These are phyloP conservation scores for Zalaria sp. DNA, from an alignment of 2,329 filamentous ascomycete genomes.

Conservation along the genomic window DNA sequence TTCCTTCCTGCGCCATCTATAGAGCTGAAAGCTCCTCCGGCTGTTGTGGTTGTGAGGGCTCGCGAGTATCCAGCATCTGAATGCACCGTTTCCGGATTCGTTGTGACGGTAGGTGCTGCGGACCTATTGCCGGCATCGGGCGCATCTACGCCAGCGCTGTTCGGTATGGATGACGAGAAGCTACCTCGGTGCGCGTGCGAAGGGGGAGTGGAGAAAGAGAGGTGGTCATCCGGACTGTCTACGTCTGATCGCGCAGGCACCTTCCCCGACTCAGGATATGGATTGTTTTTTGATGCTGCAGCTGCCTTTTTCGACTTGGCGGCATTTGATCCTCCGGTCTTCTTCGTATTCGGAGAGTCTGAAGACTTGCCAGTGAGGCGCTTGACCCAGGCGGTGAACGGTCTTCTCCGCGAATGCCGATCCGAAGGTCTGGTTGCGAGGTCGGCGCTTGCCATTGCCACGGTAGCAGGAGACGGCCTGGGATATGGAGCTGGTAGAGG, in stretches of 20 bases:
- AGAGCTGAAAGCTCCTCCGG: constrained; percentile 49
- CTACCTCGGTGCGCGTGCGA: constrained; percentile 34
- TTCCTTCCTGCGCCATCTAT: constrained; percentile 45
- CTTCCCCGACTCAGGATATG: constrained; percentile 69
- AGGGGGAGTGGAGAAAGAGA: constrained; percentile 39
- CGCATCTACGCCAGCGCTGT: constrained; percentile 41
- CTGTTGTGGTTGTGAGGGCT: constrained; percentile 61
- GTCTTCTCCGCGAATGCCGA: constrained; percentile 28
- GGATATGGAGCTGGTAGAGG: too few relatives aligned
- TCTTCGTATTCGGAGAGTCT: constrained; percentile 33
- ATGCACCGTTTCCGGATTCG: constrained; percentile 60
- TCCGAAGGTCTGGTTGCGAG: not conserved
- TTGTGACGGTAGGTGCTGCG: constrained; percentile 67
- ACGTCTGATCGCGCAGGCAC: constrained; percentile 1
- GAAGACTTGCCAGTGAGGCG: constrained; percentile 76
- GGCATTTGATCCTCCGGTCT: constrained; percentile 7
- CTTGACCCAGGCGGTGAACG: constrained; percentile 89
- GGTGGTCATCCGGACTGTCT: constrained; percentile 27
- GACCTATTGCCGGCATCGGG: constrained; percentile 55
- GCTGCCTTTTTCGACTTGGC: constrained; percentile 39
- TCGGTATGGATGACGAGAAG: constrained; percentile 41
- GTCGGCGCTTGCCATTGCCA: not conserved
- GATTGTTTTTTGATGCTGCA: constrained; percentile 61
- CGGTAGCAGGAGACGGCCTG: not conserved
- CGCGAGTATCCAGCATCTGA: constrained; percentile 69